Evolutionary conservation across 2,329 filamentous ascomycete species (phyloP), one percentile per base, ranked within the genome.

Genomic region (Plectosphaerella plurivora): DNA sequence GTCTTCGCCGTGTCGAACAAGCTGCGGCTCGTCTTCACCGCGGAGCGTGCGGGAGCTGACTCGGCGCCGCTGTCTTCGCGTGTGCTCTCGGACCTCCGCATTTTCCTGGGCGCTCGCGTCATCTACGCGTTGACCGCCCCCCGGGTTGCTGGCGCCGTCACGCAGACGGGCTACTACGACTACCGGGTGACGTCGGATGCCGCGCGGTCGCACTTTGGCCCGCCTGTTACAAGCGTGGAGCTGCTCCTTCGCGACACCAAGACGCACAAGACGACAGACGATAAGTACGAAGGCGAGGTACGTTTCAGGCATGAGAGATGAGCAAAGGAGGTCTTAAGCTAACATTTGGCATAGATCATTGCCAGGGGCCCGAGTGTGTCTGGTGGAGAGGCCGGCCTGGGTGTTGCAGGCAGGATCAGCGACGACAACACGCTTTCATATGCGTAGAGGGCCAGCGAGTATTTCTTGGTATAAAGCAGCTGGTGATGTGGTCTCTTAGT

Each of bases 151-250:
- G 94, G 94, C 37, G 87, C 92, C 1, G 82, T 96, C n/a, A 77
- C 87, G 1, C 93, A 97, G 72, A 96, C 89, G 8, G 86, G 89
- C 55, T 79, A 92, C 39, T 95, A 89, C 64, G 93, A 97, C 66
- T 97, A 97, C 68, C 78, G 93, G 59, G 77, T 79, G 56, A 60
- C 57, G 49, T 57, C 65, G 57, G 57, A 60, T 51, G 70, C 68
- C 11, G 65, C 65, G 54, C 72, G 68, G 51, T 74, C 76, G 11
- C 91, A 96, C 67, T 96, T 97, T 63, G 94, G 94, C 3, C 77
- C 87, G 10, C 92, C 93, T 3, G 65, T 94, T 41, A 89, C 87
- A 57, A 87, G 84, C 60, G 80, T 93, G 1, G 93, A 97, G 72
- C 68, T 97, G 39, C 81, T 88, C 62, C 67, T 96, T 55, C 81